These are phyloP conservation scores for Cephaloascus fragrans DNA, from an alignment of 805 yeast genomes.

Conservation along the genomic window DNA sequence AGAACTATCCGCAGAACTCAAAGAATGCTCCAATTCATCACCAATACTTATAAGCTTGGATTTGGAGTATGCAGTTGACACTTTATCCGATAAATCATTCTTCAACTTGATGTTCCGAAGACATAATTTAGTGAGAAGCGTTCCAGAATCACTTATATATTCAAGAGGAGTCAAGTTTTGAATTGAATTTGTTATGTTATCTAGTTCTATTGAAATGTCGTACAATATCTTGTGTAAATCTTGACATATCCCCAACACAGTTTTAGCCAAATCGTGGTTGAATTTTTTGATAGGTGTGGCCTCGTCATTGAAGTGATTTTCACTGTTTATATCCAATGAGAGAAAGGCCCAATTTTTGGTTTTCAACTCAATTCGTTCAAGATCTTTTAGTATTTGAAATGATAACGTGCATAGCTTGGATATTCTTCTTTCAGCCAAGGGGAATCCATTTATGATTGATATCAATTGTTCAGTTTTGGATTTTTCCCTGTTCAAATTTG, in stretches of 20 bases:
- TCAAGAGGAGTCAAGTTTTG: constrained; percentile 32
- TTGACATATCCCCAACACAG: constrained; percentile 41
- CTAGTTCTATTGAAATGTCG: constrained; percentile 34
- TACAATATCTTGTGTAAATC: constrained; percentile 32
- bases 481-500: constrained; percentile 32
- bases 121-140: constrained; percentile 33
- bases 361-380: constrained; percentile 37
- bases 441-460: constrained; percentile 31
- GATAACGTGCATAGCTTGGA: constrained; percentile 38
- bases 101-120: constrained; percentile 39
- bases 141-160: constrained; percentile 43
- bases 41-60: constrained; percentile 59
- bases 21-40: constrained; percentile 44
- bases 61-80: constrained; percentile 52
- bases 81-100: constrained; percentile 38
- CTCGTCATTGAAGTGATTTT: constrained; percentile 20
- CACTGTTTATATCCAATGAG: constrained; percentile 38
- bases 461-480: constrained; percentile 28
- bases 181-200: constrained; percentile 33
- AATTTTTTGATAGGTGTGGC: constrained; percentile 16
- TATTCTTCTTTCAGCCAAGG: constrained; percentile 29
- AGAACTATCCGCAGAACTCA: constrained; percentile 15
- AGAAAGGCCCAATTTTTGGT: constrained; percentile 47
- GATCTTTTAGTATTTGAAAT: constrained; percentile 35
- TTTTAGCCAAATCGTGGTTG: constrained; percentile 43